Conservation (phyloP, 1,139 yeast species). For the Hansenula anomala region DNA sequence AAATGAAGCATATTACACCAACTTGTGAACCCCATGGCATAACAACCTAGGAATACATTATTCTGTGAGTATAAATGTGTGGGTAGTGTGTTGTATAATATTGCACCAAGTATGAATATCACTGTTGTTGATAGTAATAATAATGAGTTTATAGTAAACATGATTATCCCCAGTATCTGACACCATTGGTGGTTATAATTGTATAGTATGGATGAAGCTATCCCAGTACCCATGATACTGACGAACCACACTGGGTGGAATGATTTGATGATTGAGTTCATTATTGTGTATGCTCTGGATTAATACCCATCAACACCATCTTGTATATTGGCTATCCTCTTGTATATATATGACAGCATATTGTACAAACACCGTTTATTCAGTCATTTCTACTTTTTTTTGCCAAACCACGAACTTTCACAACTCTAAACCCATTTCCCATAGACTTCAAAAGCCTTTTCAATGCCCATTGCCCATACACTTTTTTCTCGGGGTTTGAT, state of each 20-base stretch:
- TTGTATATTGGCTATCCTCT: no score
- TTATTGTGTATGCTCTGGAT: no score
- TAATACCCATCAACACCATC: no score
- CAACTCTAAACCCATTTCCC: no score
- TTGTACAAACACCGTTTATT: no score
- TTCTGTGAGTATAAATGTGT: no score
- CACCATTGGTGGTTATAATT: slow-evolving; percentile 71
- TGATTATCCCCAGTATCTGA: slow-evolving; percentile 47
- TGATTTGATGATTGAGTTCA: slow-evolving; percentile 17
- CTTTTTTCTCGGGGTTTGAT: no score
- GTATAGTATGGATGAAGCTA: slow-evolving; percentile 54
- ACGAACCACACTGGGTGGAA: slow-evolving; percentile 65
- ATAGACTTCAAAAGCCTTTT: no score
- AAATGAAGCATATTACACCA: slow-evolving; percentile 46
- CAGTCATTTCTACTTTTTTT: no score
- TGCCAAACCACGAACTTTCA: no score
- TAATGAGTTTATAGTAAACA: slow-evolving; percentile 51
- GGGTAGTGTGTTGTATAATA: slow-evolving; percentile 32
- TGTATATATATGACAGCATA: no score
- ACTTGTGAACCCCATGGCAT: slow-evolving; percentile 73
- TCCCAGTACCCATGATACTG: slow-evolving; percentile 82
- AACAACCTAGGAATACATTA: slow-evolving; percentile 70
- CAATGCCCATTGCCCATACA: no score
- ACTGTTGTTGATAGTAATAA: slow-evolving; percentile 38
- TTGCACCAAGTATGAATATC: slow-evolving; percentile 35